Base-by-base conservation (phyloP, 2,329 filamentous ascomycete species). In the Stagonosporopsis tanaceti region DNA sequence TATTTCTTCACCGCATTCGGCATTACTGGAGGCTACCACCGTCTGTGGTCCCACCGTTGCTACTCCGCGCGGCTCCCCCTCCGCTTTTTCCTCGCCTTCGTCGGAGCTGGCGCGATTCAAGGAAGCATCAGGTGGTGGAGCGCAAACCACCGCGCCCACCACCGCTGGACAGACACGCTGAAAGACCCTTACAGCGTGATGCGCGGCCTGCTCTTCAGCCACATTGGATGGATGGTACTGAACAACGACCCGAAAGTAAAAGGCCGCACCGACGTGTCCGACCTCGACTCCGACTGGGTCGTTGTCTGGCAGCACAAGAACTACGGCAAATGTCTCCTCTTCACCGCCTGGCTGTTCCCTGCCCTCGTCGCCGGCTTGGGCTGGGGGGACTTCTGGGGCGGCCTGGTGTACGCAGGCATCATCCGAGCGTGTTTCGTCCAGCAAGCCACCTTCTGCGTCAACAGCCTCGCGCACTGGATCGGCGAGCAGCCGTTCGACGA, bases 1-100 rank as follows among this genome's bases (percentile, higher is more conserved):
- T 95, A 96, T 78, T 92, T 91, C 81, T 87, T 88, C 80, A 92
- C 90, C 37, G 84, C 91, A 69, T 83, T 95, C 47, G 91, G 91
- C 59, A 76, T 76, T 47, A 75, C 74, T 17, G 73, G 71, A 9
- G 73, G 73, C 38, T 91, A 91, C 74, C 89, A 95, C 71, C 86
- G 92, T 76, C 84, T 95, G 25, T 96, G 92, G 92, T 70, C 72
- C 17, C 80, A 82, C 62, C 74, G 73, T 24, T 79, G 77, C 30
- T 82, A 79, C 64, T 78, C 77, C 22, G 80, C 79, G 4, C 65
- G 67, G 3, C 61, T 72, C 0, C 79, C 79, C 0, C 65, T 82
- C 15, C 75, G 79, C 60, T 64, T 82, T 17, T 80, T 80, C 64
- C 72, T 82, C 15, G 80, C 80, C 12, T 77, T 77, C 46, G 74